phyloP scores from a whole-genome alignment of 257 asterid genomes.

The Nicotiana otophora region DNA sequence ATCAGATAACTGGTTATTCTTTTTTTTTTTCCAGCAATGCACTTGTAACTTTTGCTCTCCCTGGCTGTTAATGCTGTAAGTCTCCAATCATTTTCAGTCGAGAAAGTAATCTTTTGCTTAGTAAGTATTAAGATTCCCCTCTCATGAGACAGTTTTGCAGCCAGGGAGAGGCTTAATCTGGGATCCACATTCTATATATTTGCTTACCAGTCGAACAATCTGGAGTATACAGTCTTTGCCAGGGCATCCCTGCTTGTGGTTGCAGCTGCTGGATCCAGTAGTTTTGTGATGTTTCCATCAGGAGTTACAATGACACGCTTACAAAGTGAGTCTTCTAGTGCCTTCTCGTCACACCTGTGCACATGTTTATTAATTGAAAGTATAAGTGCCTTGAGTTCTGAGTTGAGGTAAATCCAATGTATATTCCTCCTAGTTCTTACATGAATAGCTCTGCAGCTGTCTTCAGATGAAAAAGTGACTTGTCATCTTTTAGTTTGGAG shows the following conservation, averaged over 20 bases:
- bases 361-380: slow-evolving; percentile 6
- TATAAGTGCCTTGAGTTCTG: neutral
- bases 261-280: slow-evolving; percentile 91
- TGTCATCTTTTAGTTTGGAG: slow-evolving; percentile 69
- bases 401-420: neutral
- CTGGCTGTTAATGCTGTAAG: neutral
- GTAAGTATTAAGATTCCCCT: slow-evolving; percentile 2
- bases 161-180: neutral
- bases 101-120: neutral
- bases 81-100: neutral
- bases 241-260: slow-evolving; percentile 84
- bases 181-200: slow-evolving; percentile 3
- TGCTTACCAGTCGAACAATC: slow-evolving; percentile 87
- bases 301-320: slow-evolving; percentile 92
- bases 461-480: slow-evolving; percentile 63
- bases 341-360: slow-evolving; percentile 67
- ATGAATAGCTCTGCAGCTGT: slow-evolving; percentile 85
- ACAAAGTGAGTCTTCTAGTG: slow-evolving; percentile 82
- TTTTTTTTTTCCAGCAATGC: neutral
- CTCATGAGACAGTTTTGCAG: slow-evolving; percentile 8
- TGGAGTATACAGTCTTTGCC: slow-evolving; percentile 89
- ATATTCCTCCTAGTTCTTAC: slow-evolving; percentile 36
- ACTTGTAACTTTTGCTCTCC: neutral
- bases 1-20: neutral
- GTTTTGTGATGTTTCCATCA: slow-evolving; percentile 87